phyloP scores from a whole-genome alignment of 2,329 filamentous ascomycete species.

The Fusarium nanum region DNA sequence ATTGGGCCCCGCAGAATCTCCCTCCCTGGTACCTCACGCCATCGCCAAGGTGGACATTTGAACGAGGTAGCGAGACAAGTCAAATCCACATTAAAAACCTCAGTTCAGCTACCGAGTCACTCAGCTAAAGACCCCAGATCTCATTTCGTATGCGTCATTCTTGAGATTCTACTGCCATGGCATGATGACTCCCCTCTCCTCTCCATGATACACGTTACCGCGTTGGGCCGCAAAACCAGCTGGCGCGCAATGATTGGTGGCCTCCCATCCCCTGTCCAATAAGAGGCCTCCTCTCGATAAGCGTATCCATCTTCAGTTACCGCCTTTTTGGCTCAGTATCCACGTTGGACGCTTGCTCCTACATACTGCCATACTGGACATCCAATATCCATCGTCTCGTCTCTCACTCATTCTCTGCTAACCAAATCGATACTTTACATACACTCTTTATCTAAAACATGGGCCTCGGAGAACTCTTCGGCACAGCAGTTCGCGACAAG shows the following conservation, averaged over 20 bases:
- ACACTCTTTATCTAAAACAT: slow-evolving; percentile 13
- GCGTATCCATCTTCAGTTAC: slow-evolving; percentile 32
- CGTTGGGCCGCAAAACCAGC: slow-evolving; percentile 36
- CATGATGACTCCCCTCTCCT: slow-evolving; percentile 13
- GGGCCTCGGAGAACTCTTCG: slow-evolving; percentile 28
- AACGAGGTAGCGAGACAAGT: background rate
- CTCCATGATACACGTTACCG: slow-evolving; percentile 17
- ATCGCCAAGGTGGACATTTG: background rate
- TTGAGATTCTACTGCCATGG: background rate
- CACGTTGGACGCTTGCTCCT: slow-evolving; percentile 6
- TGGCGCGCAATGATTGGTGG: slow-evolving; percentile 23
- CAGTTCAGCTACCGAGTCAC: background rate
- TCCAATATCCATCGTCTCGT: slow-evolving; percentile 1
- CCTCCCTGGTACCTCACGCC: background rate
- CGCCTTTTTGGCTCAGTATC: slow-evolving; percentile 27
- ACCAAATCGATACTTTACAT: background rate
- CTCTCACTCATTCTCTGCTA: slow-evolving; percentile 3
- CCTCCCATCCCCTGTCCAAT: background rate
- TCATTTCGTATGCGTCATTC: slow-evolving; percentile 13
- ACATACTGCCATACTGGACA: background rate
- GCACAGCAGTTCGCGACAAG: slow-evolving; percentile 26
- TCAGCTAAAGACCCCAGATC: background rate
- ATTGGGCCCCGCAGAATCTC: background rate
- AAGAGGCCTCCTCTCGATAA: background rate
- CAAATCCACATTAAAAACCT: slow-evolving; percentile 1